These are phyloP conservation scores for Eucalyptus tenuipes DNA, from an alignment of 345 rosid species.

Conservation along the genomic window DNA sequence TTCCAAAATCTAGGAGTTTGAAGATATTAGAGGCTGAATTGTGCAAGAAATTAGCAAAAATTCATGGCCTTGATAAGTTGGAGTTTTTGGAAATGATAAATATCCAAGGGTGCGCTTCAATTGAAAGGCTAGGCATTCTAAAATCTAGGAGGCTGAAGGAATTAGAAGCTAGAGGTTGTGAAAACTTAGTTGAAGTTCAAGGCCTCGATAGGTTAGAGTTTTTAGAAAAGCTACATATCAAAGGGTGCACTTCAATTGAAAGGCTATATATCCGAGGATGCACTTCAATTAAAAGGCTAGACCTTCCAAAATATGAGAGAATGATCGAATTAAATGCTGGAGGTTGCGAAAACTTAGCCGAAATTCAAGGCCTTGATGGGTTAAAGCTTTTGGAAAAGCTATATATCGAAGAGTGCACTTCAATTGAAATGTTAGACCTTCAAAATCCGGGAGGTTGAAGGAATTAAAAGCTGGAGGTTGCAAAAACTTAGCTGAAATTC, in stretches of 20 bases:
- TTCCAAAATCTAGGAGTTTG: fast-evolving
- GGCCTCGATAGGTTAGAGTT: fast-evolving
- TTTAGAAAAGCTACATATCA: background rate
- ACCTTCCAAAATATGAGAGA: background rate
- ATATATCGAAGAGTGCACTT: background rate
- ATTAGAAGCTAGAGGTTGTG: background rate
- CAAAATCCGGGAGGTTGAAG: fast-evolving
- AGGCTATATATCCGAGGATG: background rate
- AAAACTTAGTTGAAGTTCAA: background rate
- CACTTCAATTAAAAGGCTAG: background rate
- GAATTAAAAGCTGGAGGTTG: fast-evolving
- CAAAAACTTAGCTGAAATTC: too few species aligned
- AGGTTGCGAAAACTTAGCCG: fast-evolving
- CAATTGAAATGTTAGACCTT: fast-evolving
- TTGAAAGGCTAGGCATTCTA: background rate
- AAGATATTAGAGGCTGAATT: background rate
- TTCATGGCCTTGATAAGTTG: fast-evolving
- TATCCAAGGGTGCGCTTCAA: fast-evolving
- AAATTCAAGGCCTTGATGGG: background rate
- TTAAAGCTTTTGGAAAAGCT: background rate
- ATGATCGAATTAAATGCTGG: background rate
- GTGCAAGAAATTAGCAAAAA: background rate
- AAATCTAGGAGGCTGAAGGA: background rate
- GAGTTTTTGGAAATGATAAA: background rate
- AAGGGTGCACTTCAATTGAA: background rate